phyloP scores from a whole-genome alignment of 306 rosid species.

The Senna tora region DNA sequence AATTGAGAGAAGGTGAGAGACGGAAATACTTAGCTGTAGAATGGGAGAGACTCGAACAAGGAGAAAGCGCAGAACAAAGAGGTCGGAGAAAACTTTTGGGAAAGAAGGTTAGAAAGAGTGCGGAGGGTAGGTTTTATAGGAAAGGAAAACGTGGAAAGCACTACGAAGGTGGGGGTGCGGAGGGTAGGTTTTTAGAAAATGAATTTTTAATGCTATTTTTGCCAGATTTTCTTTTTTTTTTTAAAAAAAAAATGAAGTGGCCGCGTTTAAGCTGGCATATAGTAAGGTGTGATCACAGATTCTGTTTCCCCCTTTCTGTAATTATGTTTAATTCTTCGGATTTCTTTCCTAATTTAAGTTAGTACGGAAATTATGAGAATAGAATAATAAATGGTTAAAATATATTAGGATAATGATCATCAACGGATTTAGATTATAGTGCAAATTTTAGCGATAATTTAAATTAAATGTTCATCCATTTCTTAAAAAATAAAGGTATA shows the following conservation, averaged over 20 bases:
- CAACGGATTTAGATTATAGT: too few species aligned
- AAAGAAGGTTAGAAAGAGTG: not conserved
- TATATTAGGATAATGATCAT: too few species aligned
- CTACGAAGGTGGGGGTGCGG: too few species aligned
- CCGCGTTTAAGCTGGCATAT: slow-evolving; percentile 36
- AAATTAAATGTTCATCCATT: too few species aligned
- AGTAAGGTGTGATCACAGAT: slow-evolving; percentile 23
- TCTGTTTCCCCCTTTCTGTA: not conserved
- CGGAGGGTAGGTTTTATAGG: slow-evolving; percentile 30
- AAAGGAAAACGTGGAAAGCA: not conserved
- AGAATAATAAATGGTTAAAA: too few species aligned
- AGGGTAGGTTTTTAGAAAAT: not conserved
- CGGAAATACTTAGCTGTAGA: not conserved
- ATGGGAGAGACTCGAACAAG: not conserved
- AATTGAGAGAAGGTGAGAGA: not conserved
- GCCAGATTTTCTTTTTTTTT: not conserved
- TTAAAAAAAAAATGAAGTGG: not conserved
- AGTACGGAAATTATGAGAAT: too few species aligned
- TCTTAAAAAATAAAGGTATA: too few species aligned
- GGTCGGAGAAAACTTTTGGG: not conserved
- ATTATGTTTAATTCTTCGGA: too few species aligned
- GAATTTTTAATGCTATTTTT: slow-evolving; percentile 4
- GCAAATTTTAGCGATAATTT: too few species aligned
- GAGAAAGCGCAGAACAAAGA: not conserved
- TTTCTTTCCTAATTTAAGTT: too few species aligned